These are phyloP conservation scores for Sonneratia alba DNA, from an alignment of 345 rosid genomes.

Conservation along the genomic window DNA sequence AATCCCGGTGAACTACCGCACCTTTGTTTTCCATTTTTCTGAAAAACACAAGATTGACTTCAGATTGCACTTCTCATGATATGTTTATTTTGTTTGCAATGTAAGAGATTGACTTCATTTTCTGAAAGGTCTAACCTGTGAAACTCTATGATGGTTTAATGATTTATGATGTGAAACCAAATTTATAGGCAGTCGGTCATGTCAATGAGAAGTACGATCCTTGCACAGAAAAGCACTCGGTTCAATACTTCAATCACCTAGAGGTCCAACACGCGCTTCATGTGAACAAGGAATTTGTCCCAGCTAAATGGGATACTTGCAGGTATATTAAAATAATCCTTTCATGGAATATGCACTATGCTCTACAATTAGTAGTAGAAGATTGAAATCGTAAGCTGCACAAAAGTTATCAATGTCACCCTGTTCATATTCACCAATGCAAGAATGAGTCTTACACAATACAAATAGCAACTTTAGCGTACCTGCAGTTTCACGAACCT, in stretches of 20 bases:
- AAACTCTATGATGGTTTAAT: neutral
- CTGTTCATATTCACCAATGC: neutral
- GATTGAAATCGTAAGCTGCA: neutral
- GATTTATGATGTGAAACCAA: neutral
- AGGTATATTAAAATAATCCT: conserved; percentile 30
- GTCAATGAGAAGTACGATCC: conserved; percentile 79
- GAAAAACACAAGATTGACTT: neutral
- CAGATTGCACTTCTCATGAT: neutral
- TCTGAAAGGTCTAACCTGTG: neutral
- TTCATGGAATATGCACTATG: neutral
- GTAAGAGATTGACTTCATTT: neutral
- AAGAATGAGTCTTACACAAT: neutral
- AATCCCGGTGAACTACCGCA: neutral
- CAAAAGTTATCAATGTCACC: neutral
- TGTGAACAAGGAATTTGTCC: conserved; percentile 52
- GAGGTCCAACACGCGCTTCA: conserved; percentile 80
- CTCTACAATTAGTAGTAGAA: neutral
- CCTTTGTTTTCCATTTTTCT: neutral
- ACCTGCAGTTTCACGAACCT: neutral
- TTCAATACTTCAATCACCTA: conserved; percentile 67
- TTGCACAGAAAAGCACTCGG: conserved; percentile 79
- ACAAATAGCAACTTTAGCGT: neutral
- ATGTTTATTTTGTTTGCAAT: neutral
- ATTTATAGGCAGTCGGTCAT: conserved; percentile 37
- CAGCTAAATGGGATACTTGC: conserved; percentile 84